Evolutionary conservation across 257 asterid species (phyloP), one percentile per base, ranked within the genome.

Genomic region (Avicennia marina): DNA sequence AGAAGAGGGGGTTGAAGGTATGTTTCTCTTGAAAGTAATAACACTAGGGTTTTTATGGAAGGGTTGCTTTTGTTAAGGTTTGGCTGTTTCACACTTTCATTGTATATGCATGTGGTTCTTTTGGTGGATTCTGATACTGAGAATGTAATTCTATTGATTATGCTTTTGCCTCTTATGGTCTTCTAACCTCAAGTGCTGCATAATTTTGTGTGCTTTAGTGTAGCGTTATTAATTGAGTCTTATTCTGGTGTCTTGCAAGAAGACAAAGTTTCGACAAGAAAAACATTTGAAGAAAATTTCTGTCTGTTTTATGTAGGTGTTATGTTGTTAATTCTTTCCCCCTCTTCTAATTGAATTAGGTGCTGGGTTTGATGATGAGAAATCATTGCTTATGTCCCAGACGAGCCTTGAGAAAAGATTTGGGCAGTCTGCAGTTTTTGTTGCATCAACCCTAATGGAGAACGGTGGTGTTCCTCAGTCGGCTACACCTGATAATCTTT

Each of bases 1-100:
- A 68, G 98, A 90, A 74, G 98, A 90, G 69, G 96, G 98, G 33
- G 96, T 90, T 65, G 98, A 90, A 90, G 98, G 98, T 90, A 78
- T 29, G 53, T 52, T 63, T 52, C 59, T 61, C 50, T 46, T 70
- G 39, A 57, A 63, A 59, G 45, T 21, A 50, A 41, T 56, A 58
- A 49, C 64, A 67, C 41, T 2, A 29, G 41, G 13, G 6, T 5
- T 36, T 36, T 12, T 39, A 19, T 10, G 52, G 10, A 26, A 4
- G 34, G 3, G 9, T 29, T 50, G 20, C 65, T 62, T 58, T 43
- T 7, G 12, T 42, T 40, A 39, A 15, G 63, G 41, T 4, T 29
- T 0, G n/a, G 8, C 34, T 29, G 39, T 61, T 50, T 45, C 31
- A 22, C 40, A 3, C 32, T 44, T 48, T 42, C 33, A 16, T 18